Base-by-base conservation (phyloP, 257 asterid genomes). In the Agastache rugosa region DNA sequence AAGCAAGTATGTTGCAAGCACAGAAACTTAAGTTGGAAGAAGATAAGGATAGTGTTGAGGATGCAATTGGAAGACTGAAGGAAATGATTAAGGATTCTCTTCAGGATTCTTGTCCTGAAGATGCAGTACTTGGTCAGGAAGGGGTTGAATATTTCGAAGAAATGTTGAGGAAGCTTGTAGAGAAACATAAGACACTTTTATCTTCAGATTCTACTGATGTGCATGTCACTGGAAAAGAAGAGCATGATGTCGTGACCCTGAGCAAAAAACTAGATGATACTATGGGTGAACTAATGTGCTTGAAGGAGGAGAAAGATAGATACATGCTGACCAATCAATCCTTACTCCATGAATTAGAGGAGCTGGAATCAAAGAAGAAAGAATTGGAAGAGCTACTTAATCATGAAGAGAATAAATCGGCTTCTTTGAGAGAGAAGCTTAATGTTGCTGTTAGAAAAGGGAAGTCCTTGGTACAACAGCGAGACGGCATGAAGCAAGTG, bases 391-490 rank as follows among this genome's bases (percentile, higher is more conserved):
- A 83, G 76, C 86, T 85, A 61, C 93, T 86, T 71, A 85, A 73
- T 80, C 93, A 84, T 69, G 98, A 94, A 84, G 97, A 92, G 75
- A 92, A 85, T 59, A 90, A 85, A 81, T 85, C 93, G 31, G 81
- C 95, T 82, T 87, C 96, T 74, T 78, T 90, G 75, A 88, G 95
- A 81, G 99, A 94, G 83, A 94, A 92, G 82, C 80, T 94, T 80
- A 90, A 89, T 78, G 83, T 89, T 69, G 99, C 99, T 1, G 97
- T 94, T 55, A 84, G 93, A 79, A 94, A 92, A 80, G 99, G 99
- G 19, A 94, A 92, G 88, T 92, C 93, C 50, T 79, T 94, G 86
- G 95, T 94, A 75, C 97, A 94, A 77, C 97, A 84, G 69, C 84
- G 97, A 44, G 99, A 90, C 77, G 85, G 85, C 81, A 82, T 92